phyloP scores from a whole-genome alignment of 2,329 filamentous ascomycete genomes.

The Cordyceps pruinosa region DNA sequence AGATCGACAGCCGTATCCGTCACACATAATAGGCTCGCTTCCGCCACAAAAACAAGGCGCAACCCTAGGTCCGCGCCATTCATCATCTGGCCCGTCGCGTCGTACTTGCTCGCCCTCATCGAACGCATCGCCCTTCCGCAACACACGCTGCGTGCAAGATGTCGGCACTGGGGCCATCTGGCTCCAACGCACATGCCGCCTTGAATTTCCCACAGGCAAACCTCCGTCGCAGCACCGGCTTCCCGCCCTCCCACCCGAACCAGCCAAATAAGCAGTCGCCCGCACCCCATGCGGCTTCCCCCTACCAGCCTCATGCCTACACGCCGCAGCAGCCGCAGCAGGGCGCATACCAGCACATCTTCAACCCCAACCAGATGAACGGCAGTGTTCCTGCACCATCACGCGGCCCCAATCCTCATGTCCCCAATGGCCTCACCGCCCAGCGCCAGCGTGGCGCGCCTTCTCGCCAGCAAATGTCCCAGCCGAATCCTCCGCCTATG shows the following conservation, averaged over 20 bases:
- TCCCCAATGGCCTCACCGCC: conserved; percentile 39
- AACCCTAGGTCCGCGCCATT: background rate
- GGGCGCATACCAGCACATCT: conserved; percentile 45
- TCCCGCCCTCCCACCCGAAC: conserved; percentile 41
- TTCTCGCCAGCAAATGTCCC: conserved; percentile 39
- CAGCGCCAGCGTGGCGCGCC: conserved; percentile 38
- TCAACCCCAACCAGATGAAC: conserved; percentile 41
- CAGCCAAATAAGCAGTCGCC: conserved; percentile 50
- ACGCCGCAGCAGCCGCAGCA: conserved; percentile 45
- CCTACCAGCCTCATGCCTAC: conserved; percentile 49
- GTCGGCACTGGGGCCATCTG: conserved; percentile 43
- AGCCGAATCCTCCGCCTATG: conserved; percentile 29
- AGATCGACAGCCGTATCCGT: background rate
- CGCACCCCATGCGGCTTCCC: conserved; percentile 46
- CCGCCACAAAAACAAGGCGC: background rate
- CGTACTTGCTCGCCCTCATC: background rate
- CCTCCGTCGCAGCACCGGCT: conserved; percentile 39
- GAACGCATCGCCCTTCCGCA: background rate
- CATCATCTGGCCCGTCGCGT: conserved; percentile 4
- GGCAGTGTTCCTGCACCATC: conserved; percentile 42
- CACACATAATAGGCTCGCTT: background rate
- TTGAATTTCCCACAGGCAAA: conserved; percentile 46
- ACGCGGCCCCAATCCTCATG: conserved; percentile 36
- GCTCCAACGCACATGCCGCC: conserved; percentile 46
- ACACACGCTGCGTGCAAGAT: conserved; percentile 23